phyloP scores from a whole-genome alignment of 768 basidiomycete species.

The Hortiboletus campestris region DNA sequence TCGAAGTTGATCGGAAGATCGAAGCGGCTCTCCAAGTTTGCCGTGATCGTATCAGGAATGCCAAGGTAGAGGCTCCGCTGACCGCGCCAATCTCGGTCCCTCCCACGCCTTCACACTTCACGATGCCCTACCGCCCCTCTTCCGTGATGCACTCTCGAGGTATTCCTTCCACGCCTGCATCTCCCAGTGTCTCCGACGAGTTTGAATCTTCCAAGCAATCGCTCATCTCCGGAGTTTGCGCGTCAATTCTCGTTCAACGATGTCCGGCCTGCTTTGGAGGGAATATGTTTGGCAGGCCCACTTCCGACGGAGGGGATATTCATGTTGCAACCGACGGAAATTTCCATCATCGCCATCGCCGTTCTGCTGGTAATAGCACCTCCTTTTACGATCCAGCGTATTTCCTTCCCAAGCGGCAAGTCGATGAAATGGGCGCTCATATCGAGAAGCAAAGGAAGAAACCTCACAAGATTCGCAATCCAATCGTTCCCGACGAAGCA shows the following conservation, averaged over 20 bases:
- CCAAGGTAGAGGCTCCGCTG: no score
- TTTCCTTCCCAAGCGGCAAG: slow-evolving; percentile 34
- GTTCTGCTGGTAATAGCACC: not conserved
- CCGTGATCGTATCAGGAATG: no score
- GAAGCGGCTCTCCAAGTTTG: not conserved
- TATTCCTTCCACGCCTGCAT: no score
- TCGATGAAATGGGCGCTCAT: slow-evolving; percentile 31
- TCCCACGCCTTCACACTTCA: no score
- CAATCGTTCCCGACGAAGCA: slow-evolving; percentile 32
- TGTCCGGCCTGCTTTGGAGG: slow-evolving; percentile 1
- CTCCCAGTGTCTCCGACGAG: no score
- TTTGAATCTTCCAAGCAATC: no score
- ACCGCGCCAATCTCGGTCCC: no score
- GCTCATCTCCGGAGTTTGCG: not conserved
- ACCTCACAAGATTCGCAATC: not conserved
- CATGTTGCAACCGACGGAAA: slow-evolving; percentile 3
- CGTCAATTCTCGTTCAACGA: not conserved
- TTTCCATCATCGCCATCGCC: not conserved
- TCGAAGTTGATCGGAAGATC: slow-evolving; percentile 6
- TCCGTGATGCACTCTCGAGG: no score
- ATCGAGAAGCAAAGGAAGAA: slow-evolving; percentile 27
- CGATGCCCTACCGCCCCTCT: no score
- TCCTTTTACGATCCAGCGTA: slow-evolving; percentile 21
- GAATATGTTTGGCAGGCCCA: not conserved
- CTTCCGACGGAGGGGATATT: not conserved